Evolutionary conservation across 2,329 filamentous ascomycete species (phyloP), one percentile per base, ranked within the genome.

Genomic region (Penicillium sp.): DNA sequence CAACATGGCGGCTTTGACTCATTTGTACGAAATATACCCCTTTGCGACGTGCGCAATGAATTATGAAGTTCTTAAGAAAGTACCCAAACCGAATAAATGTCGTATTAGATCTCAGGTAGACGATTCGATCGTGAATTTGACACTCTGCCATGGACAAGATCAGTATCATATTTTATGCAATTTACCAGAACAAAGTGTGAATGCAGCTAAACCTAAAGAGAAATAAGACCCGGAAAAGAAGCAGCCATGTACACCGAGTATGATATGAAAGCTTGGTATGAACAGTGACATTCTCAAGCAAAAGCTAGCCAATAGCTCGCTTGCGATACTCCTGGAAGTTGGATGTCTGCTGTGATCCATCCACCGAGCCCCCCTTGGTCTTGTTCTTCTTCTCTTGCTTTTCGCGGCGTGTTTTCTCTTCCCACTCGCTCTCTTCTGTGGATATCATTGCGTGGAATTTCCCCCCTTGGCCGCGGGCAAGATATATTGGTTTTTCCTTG

Each of bases 401-500:
- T 25, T 62, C 56, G 6, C 47, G 54, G 4, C 54, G 57, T 35
- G 47, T 55, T 36, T 56, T 65, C 32, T 68, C 67, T 42, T 71
- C 69, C 70, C 71, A 74, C 30, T 67, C 57, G 34, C 67, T 67
- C 45, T 75, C 73, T 45, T 75, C 72, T 0, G 65, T 59, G 2
- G 70, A 68, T 34, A 74, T 69, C 54, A 73, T 60, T 6, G 68
- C 62, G 41, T 74, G 69, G 43, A 75, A 74, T 37, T 64, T 65
- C 5, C 69, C 67, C 13, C 71, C 68, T 38, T 74, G 71, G 7
- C 73, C 73, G 22, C 73, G 61, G 6, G 69, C 62, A 39, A 75
- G 66, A 43, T 76, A 76, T 12, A 73, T 52, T 0, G 71, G 70
- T 26, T 71, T 67, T 51, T 80, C 79, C 15, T 71, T 70, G 9